Percentiles rank a stretch among this genome's conserved stretches.
Evolutionary conservation across 306 rosid genomes (phyloP).

Genomic region (Astragalus glycyphyllos): DNA sequence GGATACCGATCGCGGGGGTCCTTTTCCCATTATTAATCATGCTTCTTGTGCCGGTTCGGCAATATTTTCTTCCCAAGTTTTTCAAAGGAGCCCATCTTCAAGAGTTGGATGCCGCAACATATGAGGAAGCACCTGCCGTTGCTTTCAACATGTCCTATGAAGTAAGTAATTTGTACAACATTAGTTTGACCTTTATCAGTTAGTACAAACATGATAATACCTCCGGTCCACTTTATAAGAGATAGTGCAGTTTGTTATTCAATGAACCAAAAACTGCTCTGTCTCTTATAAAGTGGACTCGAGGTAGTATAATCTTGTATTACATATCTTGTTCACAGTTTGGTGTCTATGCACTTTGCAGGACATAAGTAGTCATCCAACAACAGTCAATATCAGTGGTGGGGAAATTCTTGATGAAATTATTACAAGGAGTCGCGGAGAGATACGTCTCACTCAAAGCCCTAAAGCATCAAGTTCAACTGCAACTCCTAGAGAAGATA

Average conservation of each 20-base stretch:
- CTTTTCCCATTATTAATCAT: constrained; percentile 92
- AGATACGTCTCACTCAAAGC: constrained; percentile 73
- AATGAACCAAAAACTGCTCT: too few species aligned
- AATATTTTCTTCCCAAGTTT: constrained; percentile 81
- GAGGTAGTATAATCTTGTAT: neutral
- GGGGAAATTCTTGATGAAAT: constrained; percentile 90
- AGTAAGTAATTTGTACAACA: constrained; percentile 52
- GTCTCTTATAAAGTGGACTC: too few species aligned
- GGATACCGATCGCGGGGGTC: constrained; percentile 97
- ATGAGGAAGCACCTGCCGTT: constrained; percentile 85
- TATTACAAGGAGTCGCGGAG: constrained; percentile 91
- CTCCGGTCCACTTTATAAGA: too few species aligned
- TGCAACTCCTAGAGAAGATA: constrained; percentile 60
- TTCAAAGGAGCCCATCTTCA: constrained; percentile 90
- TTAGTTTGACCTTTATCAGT: constrained; percentile 4
- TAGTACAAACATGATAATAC: neutral
- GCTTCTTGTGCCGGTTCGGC: constrained; percentile 97
- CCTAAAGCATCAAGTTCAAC: constrained; percentile 78
- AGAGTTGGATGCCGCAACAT: constrained; percentile 90
- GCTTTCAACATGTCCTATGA: constrained; percentile 80
- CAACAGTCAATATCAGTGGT: constrained; percentile 54
- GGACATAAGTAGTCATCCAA: constrained; percentile 64
- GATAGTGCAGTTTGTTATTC: too few species aligned
- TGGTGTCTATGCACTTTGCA: constrained; percentile 40
- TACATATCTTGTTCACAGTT: constrained; percentile 20